Evolutionary conservation across 2,329 filamentous ascomycete species (phyloP).

Genomic region (Graphilbum sp.): DNA sequence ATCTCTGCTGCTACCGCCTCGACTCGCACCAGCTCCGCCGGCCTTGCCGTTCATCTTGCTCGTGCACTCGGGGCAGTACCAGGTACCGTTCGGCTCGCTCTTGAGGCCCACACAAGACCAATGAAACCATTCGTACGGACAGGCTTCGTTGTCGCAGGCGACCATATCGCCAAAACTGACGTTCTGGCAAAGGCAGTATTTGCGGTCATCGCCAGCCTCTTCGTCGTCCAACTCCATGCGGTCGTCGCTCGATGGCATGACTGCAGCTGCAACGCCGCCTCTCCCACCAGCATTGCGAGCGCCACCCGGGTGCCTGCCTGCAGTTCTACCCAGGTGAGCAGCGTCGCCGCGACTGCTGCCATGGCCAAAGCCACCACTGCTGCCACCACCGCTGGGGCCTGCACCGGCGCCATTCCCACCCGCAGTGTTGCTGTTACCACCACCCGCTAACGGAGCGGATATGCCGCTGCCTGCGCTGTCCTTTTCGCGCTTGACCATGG

Average conservation of each 20-base stretch:
- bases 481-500: constrained; percentile 5
- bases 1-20: too few relatives aligned
- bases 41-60: constrained; percentile 29
- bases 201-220: constrained; percentile 59
- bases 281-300: neutral
- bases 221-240: constrained; percentile 43
- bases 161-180: constrained; percentile 82
- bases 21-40: too few relatives aligned
- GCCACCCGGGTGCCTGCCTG: neutral
- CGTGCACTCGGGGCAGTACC: constrained; percentile 49
- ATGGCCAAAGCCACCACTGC: constrained; percentile 1
- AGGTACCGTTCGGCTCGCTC: constrained; percentile 49
- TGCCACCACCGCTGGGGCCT: neutral
- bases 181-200: constrained; percentile 71
- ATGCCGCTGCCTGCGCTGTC: constrained; percentile 1
- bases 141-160: constrained; percentile 70
- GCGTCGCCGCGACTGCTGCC: constrained; percentile 1
- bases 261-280: neutral
- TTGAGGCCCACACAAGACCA: constrained; percentile 58
- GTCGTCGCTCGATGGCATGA: constrained; percentile 29
- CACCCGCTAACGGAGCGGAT: neutral
- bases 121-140: constrained; percentile 77
- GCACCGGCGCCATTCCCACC: neutral
- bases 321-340: neutral
- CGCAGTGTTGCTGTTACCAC: neutral